Base-by-base conservation (phyloP, 805 yeast genomes). In the Barnettozyma californica region DNA sequence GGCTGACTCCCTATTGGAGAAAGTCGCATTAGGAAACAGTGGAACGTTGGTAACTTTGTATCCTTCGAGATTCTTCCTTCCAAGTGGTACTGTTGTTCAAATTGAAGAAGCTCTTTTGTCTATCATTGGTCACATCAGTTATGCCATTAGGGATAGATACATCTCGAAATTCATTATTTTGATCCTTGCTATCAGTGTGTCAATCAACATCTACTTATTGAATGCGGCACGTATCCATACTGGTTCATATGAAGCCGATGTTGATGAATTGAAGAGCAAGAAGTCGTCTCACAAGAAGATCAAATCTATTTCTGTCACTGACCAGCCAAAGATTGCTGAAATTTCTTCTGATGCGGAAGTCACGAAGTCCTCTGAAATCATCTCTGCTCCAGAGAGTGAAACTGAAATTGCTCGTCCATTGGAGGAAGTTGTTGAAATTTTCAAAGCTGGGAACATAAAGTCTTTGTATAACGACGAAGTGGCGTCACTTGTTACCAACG, bases 201-300 rank as follows among this genome's bases (percentile, higher is more conserved):
- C 85, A 6, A 81, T 87, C 54, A 94, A 94, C 64, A 81, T 86
- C 44, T 92, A 91, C 66, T 75, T 94, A 56, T 76, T 92, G 64
- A 88, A 89, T 60, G 94, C 88, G 49, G 85, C 96, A n/a, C 78
- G 87, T 65, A 73, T 76, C 46, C 87, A 84, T 57, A 72, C 79
- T 9, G 66, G 64, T 41, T 62, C 66, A 47, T 70, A 59, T 35
- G 61, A 53, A 36, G 53, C 52, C 16, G 56, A 50, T 36, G 48
- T 59, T 40, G 57, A 58, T 40, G 57, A 58, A 41, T 39, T 48
- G 23, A 58, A 53, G 46, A 27, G 41, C 18, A 26, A 40, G 67
- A 77, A 46, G 55, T 48, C 52, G 49, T 44, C 43, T 29, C 64
- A 40, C 44, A 68, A 70, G 41, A 73, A 68, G 53, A 61, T 69